These are phyloP conservation scores for Sclerotiophoma versabilis DNA, from an alignment of 2,329 filamentous ascomycete species.

Conservation along the genomic window DNA sequence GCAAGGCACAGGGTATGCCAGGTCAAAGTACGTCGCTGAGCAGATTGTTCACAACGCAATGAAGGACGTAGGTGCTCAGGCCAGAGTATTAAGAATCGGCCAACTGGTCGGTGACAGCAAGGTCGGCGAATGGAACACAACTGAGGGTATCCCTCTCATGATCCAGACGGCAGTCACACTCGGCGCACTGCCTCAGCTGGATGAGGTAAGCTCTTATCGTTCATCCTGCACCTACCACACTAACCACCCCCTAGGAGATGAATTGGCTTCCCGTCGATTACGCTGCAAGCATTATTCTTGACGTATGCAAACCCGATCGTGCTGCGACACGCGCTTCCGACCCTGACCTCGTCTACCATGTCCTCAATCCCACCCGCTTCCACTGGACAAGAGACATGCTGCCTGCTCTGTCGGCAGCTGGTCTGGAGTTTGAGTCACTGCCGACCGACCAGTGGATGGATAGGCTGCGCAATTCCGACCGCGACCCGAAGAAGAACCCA, in stretches of 20 bases:
- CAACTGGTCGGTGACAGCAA: constrained; percentile 59
- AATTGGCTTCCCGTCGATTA: constrained; percentile 56
- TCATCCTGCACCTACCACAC: background rate
- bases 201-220: constrained; percentile 37
- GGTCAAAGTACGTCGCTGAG: constrained; percentile 60
- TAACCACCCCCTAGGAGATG: constrained; percentile 19
- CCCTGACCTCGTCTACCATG: constrained; percentile 56
- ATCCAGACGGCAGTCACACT: constrained; percentile 56
- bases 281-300: constrained; percentile 48
- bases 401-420: constrained; percentile 55
- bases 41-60: constrained; percentile 48
- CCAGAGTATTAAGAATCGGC: constrained; percentile 52
- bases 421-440: constrained; percentile 43
- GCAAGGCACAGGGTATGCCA: constrained; percentile 60
- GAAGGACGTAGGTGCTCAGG: constrained; percentile 22
- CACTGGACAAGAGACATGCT: constrained; percentile 63
- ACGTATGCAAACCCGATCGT: constrained; percentile 1
- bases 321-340: constrained; percentile 1
- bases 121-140: constrained; percentile 58
- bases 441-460: constrained; percentile 37
- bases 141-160: constrained; percentile 60
- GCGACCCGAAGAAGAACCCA: constrained; percentile 34
- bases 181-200: constrained; percentile 55
- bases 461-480: constrained; percentile 27
- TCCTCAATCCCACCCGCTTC: constrained; percentile 60